Conservation (phyloP, 2,329 filamentous ascomycete species). For the Beauveria rudraprayagi region DNA sequence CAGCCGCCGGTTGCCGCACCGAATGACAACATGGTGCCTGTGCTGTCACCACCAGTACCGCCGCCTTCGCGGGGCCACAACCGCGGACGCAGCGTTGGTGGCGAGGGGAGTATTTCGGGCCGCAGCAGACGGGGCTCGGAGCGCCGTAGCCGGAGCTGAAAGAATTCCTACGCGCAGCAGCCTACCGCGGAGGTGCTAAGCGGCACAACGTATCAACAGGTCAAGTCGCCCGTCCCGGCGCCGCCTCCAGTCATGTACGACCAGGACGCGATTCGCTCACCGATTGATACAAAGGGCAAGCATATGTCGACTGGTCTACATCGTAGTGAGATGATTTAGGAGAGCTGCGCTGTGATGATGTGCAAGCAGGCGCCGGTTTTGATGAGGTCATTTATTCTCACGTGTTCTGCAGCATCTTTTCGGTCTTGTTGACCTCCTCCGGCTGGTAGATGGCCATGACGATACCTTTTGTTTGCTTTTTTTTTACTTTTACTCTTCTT, state of each 20-base stretch:
- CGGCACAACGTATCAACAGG: constrained; percentile 3
- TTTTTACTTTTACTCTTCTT: not conserved
- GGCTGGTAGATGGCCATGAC: constrained; percentile 1
- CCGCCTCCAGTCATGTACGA: constrained; percentile 32
- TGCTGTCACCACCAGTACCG: constrained; percentile 37
- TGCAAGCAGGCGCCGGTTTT: not conserved
- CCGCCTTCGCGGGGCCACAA: constrained; percentile 37
- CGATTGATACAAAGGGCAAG: constrained; percentile 26
- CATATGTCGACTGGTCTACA: constrained; percentile 44
- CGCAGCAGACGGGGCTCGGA: constrained; percentile 52
- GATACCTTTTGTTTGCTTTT: not conserved
- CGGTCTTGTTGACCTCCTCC: not conserved
- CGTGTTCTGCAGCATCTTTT: not conserved
- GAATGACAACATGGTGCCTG: constrained; percentile 36
- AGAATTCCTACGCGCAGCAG: constrained; percentile 23
- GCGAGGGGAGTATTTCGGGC: constrained; percentile 43
- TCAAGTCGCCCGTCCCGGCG: constrained; percentile 5
- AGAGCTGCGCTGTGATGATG: not conserved
- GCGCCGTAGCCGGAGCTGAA: constrained; percentile 49
- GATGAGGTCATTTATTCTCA: not conserved
- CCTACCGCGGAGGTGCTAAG: not conserved
- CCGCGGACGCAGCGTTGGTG: constrained; percentile 48
- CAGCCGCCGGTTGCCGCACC: constrained; percentile 25
- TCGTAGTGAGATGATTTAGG: constrained; percentile 48
- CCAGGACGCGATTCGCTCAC: constrained; percentile 25